Conservation (phyloP, 2,329 filamentous ascomycete species). For the Zalaria sp. region DNA sequence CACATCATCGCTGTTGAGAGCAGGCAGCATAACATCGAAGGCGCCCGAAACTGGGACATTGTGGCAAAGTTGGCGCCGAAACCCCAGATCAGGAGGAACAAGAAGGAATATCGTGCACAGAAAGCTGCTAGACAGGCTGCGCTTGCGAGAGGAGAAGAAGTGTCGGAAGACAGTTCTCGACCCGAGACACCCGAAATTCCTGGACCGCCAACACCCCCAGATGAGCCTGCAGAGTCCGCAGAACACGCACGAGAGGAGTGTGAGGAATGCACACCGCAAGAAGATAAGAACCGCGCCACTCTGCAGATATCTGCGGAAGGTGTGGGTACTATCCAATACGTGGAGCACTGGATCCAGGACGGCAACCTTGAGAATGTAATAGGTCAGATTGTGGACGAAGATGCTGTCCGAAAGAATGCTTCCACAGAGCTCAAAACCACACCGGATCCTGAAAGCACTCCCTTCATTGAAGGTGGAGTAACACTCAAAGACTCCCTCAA, state of each 20-base stretch:
- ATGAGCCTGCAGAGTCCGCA: constrained; percentile 1
- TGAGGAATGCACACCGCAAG: neutral
- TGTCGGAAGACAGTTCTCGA: neutral
- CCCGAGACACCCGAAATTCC: neutral
- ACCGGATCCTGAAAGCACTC: constrained; percentile 8
- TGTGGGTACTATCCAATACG: constrained; percentile 60
- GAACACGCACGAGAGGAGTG: neutral
- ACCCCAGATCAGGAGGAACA: constrained; percentile 62
- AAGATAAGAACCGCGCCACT: constrained; percentile 25
- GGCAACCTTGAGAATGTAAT: constrained; percentile 58
- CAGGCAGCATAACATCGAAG: constrained; percentile 69
- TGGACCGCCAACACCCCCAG: neutral
- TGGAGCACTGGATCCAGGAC: constrained; percentile 59
- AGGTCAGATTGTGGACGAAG: constrained; percentile 36
- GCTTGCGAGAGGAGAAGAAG: neutral
- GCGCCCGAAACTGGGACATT: constrained; percentile 75
- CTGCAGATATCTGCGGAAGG: constrained; percentile 45
- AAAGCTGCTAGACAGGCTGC: constrained; percentile 10
- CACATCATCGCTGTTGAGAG: constrained; percentile 87
- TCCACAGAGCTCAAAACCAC: constrained; percentile 1
- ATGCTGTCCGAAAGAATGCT: neutral
- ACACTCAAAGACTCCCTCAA: constrained; percentile 8
- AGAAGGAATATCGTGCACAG: constrained; percentile 56
- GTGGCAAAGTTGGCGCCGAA: constrained; percentile 62
- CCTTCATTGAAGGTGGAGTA: constrained; percentile 6